These are phyloP conservation scores for Aureoboletus auriporus DNA, from an alignment of 768 basidiomycete species.

Conservation along the genomic window DNA sequence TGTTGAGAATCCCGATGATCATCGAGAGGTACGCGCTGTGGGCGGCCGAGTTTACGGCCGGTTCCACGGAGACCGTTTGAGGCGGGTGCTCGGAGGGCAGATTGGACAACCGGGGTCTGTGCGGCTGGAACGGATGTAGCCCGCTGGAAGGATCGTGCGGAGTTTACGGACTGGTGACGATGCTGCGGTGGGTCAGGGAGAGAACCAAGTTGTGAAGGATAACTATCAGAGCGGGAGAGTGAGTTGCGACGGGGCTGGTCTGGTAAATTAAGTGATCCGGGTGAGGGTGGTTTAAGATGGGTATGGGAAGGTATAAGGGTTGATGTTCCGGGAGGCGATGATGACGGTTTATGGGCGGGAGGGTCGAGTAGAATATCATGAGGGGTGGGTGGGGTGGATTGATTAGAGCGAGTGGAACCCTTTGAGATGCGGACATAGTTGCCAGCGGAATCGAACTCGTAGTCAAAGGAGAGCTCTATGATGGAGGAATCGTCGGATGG, in stretches of 20 bases:
- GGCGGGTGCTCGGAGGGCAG: constrained; percentile 24
- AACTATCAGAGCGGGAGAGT: constrained; percentile 66
- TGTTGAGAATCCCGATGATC: constrained; percentile 30
- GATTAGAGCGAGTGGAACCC: constrained; percentile 34
- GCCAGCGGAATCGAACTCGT: constrained; percentile 42
- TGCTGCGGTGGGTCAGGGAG: constrained; percentile 28
- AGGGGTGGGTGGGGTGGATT: constrained; percentile 41
- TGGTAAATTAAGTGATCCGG: constrained; percentile 37
- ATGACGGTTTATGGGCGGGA: constrained; percentile 20
- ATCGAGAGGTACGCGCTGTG: constrained; percentile 37
- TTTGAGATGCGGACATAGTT: constrained; percentile 46
- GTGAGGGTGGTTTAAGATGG: constrained; percentile 27
- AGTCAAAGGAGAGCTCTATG: constrained; percentile 46
- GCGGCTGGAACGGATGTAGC: constrained; percentile 57
- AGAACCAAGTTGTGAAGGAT: constrained; percentile 38
- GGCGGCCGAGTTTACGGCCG: constrained; percentile 31
- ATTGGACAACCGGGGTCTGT: constrained; percentile 28
- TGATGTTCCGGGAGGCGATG: constrained; percentile 21
- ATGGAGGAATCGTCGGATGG: constrained; percentile 45
- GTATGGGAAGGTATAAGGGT: constrained; percentile 13
- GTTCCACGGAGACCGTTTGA: constrained; percentile 33
- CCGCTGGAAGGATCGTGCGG: constrained; percentile 59
- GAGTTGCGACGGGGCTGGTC: constrained; percentile 42
- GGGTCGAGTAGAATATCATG: constrained; percentile 30
- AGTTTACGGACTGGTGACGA: constrained; percentile 24